phyloP scores from a whole-genome alignment of 345 rosid species.

The Pistacia vera region DNA sequence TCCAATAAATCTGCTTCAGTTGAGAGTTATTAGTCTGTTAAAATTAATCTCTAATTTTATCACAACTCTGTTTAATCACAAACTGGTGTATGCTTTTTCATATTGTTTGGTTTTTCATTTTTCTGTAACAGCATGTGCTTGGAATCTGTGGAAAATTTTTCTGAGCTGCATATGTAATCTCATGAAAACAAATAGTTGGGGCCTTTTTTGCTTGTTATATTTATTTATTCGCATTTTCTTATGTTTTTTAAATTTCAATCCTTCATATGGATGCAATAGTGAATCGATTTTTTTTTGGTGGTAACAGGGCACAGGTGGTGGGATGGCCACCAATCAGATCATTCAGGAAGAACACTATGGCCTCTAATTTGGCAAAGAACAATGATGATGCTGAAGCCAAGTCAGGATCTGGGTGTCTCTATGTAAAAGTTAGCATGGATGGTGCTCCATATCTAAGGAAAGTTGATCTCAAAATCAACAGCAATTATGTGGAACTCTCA shows the following conservation, averaged over 20 bases:
- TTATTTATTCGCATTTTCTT: neutral
- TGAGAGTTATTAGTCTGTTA: neutral
- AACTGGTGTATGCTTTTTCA: neutral
- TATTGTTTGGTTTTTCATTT: neutral
- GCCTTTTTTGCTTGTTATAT: neutral
- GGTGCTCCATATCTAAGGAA: conserved; percentile 64
- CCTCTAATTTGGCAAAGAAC: conserved; percentile 42
- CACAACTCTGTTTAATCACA: neutral
- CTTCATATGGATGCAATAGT: conserved; percentile 2
- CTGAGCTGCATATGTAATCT: neutral
- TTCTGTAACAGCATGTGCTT: neutral
- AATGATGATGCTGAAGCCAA: conserved; percentile 45
- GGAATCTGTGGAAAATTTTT: neutral
- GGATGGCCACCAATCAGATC: conserved; percentile 75
- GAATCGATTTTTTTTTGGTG: conserved; percentile 5
- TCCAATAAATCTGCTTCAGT: no score
- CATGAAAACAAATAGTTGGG: neutral
- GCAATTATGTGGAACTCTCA: conserved; percentile 45
- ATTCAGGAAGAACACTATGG: conserved; percentile 59
- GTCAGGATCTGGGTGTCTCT: conserved; percentile 43
- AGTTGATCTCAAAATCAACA: conserved; percentile 48
- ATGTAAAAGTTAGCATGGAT: conserved; percentile 70
- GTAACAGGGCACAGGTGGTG: conserved; percentile 60
- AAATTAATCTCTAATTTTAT: no score
- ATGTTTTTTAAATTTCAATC: neutral